These are phyloP conservation scores for Pythium scleroteichum DNA, from an alignment of 352 stramenopile species.

Conservation along the genomic window DNA sequence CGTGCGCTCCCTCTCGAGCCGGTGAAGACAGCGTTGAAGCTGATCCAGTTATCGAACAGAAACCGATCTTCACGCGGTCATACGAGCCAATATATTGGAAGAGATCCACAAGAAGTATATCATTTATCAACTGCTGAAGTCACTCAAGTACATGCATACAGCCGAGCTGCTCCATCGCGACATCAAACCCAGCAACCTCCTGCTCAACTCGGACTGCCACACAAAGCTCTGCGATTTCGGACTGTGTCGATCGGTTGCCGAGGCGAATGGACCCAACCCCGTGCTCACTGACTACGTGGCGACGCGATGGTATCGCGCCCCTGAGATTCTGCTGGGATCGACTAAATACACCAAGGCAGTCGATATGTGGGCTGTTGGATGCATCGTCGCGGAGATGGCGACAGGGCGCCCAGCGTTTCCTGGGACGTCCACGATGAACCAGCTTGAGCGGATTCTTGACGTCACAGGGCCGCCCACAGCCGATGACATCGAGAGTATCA, in stretches of 20 bases:
- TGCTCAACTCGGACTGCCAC: constrained; percentile 95
- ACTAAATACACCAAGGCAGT: constrained; percentile 93
- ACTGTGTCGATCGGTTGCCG: constrained; percentile 90
- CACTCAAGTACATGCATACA: constrained; percentile 96
- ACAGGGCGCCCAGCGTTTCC: constrained; percentile 91
- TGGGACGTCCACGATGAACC: constrained; percentile 95
- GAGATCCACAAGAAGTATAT: constrained; percentile 98
- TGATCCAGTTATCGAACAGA: constrained; percentile 47
- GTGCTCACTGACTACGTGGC: constrained; percentile 96
- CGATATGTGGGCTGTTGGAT: constrained; percentile 94
- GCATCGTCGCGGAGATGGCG: constrained; percentile 95
- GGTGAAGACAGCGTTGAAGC: neutral
- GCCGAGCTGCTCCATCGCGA: constrained; percentile 94
- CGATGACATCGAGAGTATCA: constrained; percentile 91
- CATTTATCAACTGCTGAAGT: constrained; percentile 96
- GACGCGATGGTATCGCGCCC: constrained; percentile 95
- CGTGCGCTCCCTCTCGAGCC: neutral
- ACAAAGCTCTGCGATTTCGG: constrained; percentile 97
- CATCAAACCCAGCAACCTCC: constrained; percentile 96
- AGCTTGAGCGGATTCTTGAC: constrained; percentile 96
- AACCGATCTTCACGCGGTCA: constrained; percentile 95
- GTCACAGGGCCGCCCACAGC: constrained; percentile 89
- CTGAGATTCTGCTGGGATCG: constrained; percentile 94
- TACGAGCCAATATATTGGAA: constrained; percentile 94
- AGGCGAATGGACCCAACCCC: constrained; percentile 75